Evolutionary conservation across 2,329 filamentous ascomycete genomes (phyloP).

Genomic region (Eurotiales sp.): DNA sequence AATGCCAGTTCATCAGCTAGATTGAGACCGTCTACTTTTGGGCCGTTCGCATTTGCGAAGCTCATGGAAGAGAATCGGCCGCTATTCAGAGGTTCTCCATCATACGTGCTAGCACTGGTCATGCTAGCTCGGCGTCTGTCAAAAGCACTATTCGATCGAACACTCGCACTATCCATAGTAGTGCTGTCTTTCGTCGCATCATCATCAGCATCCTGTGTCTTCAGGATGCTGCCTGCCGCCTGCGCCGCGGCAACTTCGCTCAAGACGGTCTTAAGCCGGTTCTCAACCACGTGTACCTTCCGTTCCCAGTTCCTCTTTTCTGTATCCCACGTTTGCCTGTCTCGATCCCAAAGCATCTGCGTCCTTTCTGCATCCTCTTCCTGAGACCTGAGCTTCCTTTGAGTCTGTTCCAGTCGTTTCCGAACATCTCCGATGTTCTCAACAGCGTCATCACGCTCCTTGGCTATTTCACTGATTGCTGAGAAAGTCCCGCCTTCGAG

Average conservation of each 20-base stretch:
- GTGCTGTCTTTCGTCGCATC: conserved; percentile 40
- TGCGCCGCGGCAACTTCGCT: conserved; percentile 66
- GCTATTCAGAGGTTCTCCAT: conserved; percentile 46
- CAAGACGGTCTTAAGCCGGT: conserved; percentile 74
- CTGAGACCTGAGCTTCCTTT: conserved; percentile 72
- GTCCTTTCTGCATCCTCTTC: conserved; percentile 79
- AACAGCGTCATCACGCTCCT: conserved; percentile 80
- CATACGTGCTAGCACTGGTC: conserved; percentile 50
- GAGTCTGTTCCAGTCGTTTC: conserved; percentile 69
- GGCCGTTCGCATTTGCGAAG: conserved; percentile 50
- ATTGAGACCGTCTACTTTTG: conserved; percentile 65
- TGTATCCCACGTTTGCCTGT: conserved; percentile 79
- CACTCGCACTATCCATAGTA: conserved; percentile 65
- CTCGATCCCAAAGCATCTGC: conserved; percentile 76
- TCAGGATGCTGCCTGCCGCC: conserved; percentile 26
- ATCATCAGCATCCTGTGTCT: conserved; percentile 56
- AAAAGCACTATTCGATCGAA: conserved; percentile 66
- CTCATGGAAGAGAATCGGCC: conserved; percentile 70
- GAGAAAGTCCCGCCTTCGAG: conserved; percentile 85
- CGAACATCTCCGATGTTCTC: conserved; percentile 68
- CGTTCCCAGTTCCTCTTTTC: conserved; percentile 79
- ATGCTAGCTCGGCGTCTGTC: conserved; percentile 57
- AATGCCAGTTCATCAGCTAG: conserved; percentile 89
- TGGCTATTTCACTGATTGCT: conserved; percentile 75
- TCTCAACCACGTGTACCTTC: conserved; percentile 85